Base-by-base conservation (phyloP, 2,329 filamentous ascomycete species). In the Falciphora oryzae region DNA sequence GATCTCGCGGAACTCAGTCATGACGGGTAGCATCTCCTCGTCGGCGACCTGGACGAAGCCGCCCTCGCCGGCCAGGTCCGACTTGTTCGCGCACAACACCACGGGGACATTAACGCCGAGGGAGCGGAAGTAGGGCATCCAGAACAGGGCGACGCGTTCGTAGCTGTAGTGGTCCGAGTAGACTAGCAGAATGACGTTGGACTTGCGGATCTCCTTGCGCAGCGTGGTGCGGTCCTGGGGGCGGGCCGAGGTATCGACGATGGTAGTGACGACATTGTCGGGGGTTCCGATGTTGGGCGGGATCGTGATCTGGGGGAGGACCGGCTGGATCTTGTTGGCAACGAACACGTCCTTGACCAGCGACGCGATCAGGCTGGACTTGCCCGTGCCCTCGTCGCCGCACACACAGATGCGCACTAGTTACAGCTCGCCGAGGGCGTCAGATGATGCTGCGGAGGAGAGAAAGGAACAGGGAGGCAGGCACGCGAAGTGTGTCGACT, bases 91-190 rank as follows among this genome's bases (percentile, higher is more conserved):
- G 73, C 95, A 98, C 65, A 99, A 81, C 59, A 99, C 93, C 14
- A 99, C 95, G 0, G 95, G 95, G 28, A 99, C 93, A 74, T 99
- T 99, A 74, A 99, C 95, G n/a, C 95, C 95, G 56, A 99, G 85
- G 4, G 93, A 97, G 67, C 95, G 90, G 74, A 99, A 98, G 77
- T 97, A 96, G 14, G 95, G 95, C 85, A 99, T 90, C 95, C 95
- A 99, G 77, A 98, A 99, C 59, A 99, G 82, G 4, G 94, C 95
- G 4, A 99, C 93, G 53, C 95, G 85, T 75, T 99, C 95, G 79
- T 98, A 99, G 83, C 93, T 98, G 81, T 99, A 99, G 78, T 98
- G 94, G 75, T 99, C 95, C 69, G 93, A 93, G 77, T 99, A 99
- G 64, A 99, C 93, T 58, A 99, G 86, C 25, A 98, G 83, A 68